Base-by-base conservation (phyloP, 164 flowering plant genomes). In the Saururus chinensis region DNA sequence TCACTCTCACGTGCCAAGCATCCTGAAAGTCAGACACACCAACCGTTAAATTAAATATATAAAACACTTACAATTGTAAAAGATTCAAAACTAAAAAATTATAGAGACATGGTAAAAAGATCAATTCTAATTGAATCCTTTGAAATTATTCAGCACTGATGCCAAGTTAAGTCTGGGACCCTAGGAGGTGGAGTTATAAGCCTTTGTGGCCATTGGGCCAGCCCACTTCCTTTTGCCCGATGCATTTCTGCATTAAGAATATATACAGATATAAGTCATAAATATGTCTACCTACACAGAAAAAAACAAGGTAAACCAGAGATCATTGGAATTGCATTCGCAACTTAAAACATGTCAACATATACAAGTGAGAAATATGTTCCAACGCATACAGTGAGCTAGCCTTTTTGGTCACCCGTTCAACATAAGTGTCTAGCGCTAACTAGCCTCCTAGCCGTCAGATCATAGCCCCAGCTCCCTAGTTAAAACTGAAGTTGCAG, bases 171-270 rank as follows among this genome's bases (percentile, higher is more conserved):
- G 77, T 61, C 97, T 88, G 71, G 90, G n/a, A n/a, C n/a, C n/a
- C n/a, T n/a, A n/a, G n/a, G 88, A 3, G 95, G 86, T 53, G 86
- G 68, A 22, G 84, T 58, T 24, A 81, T 80, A 42, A 87, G 88
- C 80, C 95, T 80, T 63, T 71, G 79, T 30, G 97, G 97, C 97
- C 97, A 89, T 60, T 95, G 86, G 80, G 70, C 79, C 70, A 89
- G 57, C 53, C 86, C 84, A 63, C 80, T 82, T 48, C 95, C 80
- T 74, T 70, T 85, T 61, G 69, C 81, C 64, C 64, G 75, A 69
- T 87, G 88, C 85, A 81, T 78, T 66, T 71, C 95, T 89, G 79
- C 54, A 66, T 68, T n/a, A 24, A 37, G n/a, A 35, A 17, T 5
- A 35, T 17, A 12, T 45, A 45, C 4, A 45, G 37, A n/a, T 30